Conservation (phyloP, 495 filamentous ascomycete genomes). For the Penicillium subrubescens region DNA sequence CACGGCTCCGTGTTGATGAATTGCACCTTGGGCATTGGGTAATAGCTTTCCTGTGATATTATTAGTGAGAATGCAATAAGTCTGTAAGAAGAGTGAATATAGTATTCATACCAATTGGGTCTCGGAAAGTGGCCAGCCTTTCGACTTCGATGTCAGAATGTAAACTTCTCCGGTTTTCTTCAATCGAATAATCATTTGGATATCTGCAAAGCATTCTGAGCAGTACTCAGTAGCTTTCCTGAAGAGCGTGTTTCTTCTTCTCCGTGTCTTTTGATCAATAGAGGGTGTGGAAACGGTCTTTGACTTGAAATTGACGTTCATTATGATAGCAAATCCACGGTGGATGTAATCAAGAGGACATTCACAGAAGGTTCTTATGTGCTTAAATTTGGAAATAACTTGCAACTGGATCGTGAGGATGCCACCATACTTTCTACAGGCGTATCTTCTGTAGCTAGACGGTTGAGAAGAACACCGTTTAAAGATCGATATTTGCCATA, state of each 20-base stretch:
- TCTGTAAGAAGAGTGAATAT: conserved; percentile 3
- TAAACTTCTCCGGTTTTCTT: conserved; percentile 11
- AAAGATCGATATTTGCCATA: neutral
- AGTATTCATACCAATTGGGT: conserved; percentile 6
- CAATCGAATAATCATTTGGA: conserved; percentile 10
- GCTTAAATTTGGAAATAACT: neutral
- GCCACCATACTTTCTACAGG: neutral
- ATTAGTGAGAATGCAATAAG: neutral
- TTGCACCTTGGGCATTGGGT: neutral
- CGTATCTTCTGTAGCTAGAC: neutral
- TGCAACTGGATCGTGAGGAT: neutral
- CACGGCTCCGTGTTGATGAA: neutral
- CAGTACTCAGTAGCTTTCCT: conserved; percentile 12
- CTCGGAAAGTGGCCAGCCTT: conserved; percentile 13
- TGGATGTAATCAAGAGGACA: neutral
- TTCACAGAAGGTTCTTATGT: neutral
- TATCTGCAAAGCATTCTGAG: conserved; percentile 9
- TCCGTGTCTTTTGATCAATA: conserved; percentile 4
- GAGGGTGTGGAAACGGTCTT: neutral
- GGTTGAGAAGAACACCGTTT: neutral
- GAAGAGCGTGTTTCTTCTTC: conserved; percentile 12
- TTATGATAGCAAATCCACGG: neutral
- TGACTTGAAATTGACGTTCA: neutral
- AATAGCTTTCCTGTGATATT: neutral
- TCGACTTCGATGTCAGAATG: conserved; percentile 9